Base-by-base conservation (phyloP, 2,329 filamentous ascomycete species). In the Rhynchosporium graminicola region DNA sequence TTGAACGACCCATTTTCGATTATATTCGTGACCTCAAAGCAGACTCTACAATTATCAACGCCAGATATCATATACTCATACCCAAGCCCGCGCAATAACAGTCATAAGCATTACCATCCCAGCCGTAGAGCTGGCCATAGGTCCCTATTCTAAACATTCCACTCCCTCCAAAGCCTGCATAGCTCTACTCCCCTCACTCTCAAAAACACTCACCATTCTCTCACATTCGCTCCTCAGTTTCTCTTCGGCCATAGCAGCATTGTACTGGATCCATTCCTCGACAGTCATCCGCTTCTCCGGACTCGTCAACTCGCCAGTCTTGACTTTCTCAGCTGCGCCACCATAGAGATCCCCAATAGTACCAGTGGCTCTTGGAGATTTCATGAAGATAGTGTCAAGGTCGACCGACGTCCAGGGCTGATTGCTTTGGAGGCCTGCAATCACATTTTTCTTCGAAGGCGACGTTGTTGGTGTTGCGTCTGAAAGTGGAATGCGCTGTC, bases 251-350 rank as follows among this genome's bases (percentile, higher is more conserved):
- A 88, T 81, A 64, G 83, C 83, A 0, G 95, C 95, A 68, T 95
- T 93, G 76, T 88, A 84, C 62, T 87, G 80, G 45, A 99, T 89
- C 92, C 94, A 99, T 75, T 97, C 87, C 75, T 97, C 92, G 0
- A 98, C 91, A 4, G 87, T 94, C 93, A 99, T 97, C 43, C 83
- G 80, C 79, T 89, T 92, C 78, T 98, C 95, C 0, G 87, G 84
- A 59, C 83, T 89, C 2, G 84, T 88, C 59, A 99, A 77, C 13
- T 83, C 83, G 0, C 80, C 80, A 12, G 84, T 86, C 65, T 76
- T 78, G 0, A 77, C 75, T 60, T 84, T 86, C 68, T 87, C 82
- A 26, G 69, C 48, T 20, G 67, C 67, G 76, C 73, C 56, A 66
- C 73, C 46, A 66, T 71, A 60, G 67, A 75, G 40, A 71, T 74